phyloP scores from a whole-genome alignment of 768 basidiomycete species.

The Rhodotorula graminis region DNA sequence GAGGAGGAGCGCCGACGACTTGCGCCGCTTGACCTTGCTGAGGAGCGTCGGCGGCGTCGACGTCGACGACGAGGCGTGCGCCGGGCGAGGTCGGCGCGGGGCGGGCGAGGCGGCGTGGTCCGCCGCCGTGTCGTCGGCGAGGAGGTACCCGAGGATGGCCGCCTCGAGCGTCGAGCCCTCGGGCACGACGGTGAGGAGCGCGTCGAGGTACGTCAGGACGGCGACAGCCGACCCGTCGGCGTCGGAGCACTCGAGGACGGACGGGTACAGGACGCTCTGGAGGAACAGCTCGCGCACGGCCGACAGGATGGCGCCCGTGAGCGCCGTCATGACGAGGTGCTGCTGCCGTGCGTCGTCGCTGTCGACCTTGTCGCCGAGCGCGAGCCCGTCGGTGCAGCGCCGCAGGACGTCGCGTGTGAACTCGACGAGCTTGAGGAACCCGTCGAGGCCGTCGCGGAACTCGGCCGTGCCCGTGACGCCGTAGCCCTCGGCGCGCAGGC shows the following conservation, averaged over 20 bases:
- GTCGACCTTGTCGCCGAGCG: conserved; percentile 5
- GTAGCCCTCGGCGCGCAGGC: conserved; percentile 54
- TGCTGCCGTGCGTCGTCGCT: conserved; percentile 42
- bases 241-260: conserved; percentile 86
- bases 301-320: conserved; percentile 75
- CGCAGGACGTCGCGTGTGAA: conserved; percentile 84
- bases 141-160: conserved; percentile 69
- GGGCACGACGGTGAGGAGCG: conserved; percentile 71
- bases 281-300: conserved; percentile 80
- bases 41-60: not conserved
- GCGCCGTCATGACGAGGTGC: conserved; percentile 66
- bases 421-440: conserved; percentile 83
- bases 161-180: conserved; percentile 61
- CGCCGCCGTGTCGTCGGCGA: conserved; percentile 68
- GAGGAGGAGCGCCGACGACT: conserved; percentile 87
- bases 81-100: not conserved
- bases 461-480: conserved; percentile 70
- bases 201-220: conserved; percentile 89
- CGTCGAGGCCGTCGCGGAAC: conserved; percentile 73
- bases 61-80: conserved; percentile 1
- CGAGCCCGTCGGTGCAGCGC: conserved; percentile 3
- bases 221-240: conserved; percentile 91
- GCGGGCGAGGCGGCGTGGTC: not conserved
- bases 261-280: conserved; percentile 87
- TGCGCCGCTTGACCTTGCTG: conserved; percentile 52